Conservation (phyloP, 2,329 filamentous ascomycete species). For the Cercospora berteroae region DNA sequence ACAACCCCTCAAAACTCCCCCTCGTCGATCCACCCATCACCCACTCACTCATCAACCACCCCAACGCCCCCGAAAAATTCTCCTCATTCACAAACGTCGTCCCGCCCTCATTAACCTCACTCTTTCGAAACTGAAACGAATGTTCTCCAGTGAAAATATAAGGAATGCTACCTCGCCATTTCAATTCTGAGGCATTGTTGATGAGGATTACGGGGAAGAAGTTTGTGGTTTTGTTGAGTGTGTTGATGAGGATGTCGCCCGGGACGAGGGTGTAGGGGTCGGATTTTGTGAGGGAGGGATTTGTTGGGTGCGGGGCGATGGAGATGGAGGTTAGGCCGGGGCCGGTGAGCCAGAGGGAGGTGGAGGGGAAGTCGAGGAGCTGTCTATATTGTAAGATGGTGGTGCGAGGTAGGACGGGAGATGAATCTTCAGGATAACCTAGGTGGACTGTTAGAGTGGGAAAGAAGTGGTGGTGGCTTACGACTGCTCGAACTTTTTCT, state of each 20-base stretch:
- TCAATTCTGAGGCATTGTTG: neutral
- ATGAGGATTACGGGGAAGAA: neutral
- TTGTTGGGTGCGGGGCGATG: neutral
- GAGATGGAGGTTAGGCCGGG: neutral
- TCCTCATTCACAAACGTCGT: slow-evolving; percentile 26
- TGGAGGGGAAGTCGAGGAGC: slow-evolving; percentile 23
- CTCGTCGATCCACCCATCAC: slow-evolving; percentile 4
- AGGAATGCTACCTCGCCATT: slow-evolving; percentile 20
- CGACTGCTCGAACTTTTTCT: slow-evolving; percentile 17
- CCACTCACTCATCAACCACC: slow-evolving; percentile 14
- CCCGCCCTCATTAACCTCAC: slow-evolving; percentile 12
- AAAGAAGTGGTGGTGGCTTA: neutral
- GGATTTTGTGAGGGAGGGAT: neutral
- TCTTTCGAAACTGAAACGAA: slow-evolving; percentile 20
- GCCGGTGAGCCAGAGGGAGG: slow-evolving; percentile 11
- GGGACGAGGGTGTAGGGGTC: neutral
- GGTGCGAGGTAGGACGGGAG: too few relatives aligned
- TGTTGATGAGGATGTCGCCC: neutral
- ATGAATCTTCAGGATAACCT: too few relatives aligned
- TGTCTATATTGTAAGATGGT: too few relatives aligned
- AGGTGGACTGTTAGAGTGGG: too few relatives aligned
- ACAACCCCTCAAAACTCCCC: slow-evolving; percentile 22
- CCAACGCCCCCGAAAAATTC: slow-evolving; percentile 19
- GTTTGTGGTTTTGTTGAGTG: neutral
- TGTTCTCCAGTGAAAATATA: slow-evolving; percentile 23